These are phyloP conservation scores for Lippia alba DNA, from an alignment of 305 asterid genomes.

Conservation along the genomic window DNA sequence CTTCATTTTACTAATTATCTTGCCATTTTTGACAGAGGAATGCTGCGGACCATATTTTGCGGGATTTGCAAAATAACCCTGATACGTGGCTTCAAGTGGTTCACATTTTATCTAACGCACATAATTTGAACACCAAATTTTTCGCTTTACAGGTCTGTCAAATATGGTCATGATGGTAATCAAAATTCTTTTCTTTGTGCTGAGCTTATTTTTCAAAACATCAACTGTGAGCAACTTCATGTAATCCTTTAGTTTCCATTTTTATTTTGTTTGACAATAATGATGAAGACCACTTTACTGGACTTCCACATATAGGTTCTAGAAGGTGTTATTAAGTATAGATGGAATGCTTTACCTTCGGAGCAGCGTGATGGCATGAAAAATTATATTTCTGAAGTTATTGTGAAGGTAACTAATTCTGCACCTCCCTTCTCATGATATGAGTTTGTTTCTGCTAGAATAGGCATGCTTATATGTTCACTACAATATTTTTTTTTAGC, in stretches of 20 bases:
- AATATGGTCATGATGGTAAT: background rate
- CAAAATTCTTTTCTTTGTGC: slow-evolving; percentile 6
- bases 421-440: slow-evolving; percentile 1
- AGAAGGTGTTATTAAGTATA: slow-evolving; percentile 96
- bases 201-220: slow-evolving; percentile 1
- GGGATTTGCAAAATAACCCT: slow-evolving; percentile 91
- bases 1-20: slow-evolving; percentile 20
- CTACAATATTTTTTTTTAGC: slow-evolving; percentile 43
- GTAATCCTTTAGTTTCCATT: background rate
- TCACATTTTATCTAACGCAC: slow-evolving; percentile 86
- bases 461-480: background rate
- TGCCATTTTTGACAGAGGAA: slow-evolving; percentile 65
- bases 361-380: slow-evolving; percentile 99
- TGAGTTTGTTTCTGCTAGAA: background rate
- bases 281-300: slow-evolving; percentile 31
- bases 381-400: slow-evolving; percentile 96
- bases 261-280: slow-evolving; percentile 21
- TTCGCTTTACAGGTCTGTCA: slow-evolving; percentile 87
- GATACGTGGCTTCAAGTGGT: slow-evolving; percentile 99
- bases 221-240: too few relatives aligned
- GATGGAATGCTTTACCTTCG: slow-evolving; percentile 97
- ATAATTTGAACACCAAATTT: slow-evolving; percentile 84
- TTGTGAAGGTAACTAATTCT: slow-evolving; percentile 73
- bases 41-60: slow-evolving; percentile 93
- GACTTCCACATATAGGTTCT: slow-evolving; percentile 60